Conservation (phyloP, 805 yeast genomes). For the Cyberlindnera mrakii region DNA sequence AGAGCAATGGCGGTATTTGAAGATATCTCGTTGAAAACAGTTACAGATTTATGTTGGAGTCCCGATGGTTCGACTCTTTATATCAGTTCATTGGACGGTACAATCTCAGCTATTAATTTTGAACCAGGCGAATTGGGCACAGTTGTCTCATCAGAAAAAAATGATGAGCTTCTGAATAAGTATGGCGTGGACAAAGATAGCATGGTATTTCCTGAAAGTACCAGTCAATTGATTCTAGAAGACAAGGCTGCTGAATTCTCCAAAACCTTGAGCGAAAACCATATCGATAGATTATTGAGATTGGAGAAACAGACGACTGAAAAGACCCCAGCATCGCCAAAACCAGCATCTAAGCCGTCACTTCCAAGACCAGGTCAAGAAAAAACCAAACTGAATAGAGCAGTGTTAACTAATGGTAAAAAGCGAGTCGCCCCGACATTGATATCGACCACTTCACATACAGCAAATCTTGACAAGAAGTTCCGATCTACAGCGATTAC, state of each 20-base stretch:
- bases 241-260: conserved; percentile 44
- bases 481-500: conserved; percentile 11
- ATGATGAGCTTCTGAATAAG: conserved; percentile 64
- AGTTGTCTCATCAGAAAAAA: conserved; percentile 56
- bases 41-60: conserved; percentile 88
- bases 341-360: conserved; percentile 2
- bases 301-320: conserved; percentile 14
- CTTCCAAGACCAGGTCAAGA: conserved; percentile 17
- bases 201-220: conserved; percentile 80
- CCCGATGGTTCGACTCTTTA: conserved; percentile 73
- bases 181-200: conserved; percentile 88
- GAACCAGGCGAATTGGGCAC: conserved; percentile 58
- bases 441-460: conserved; percentile 39
- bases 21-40: conserved; percentile 68
- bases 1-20: conserved; percentile 77
- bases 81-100: conserved; percentile 79
- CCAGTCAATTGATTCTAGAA: conserved; percentile 70
- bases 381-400: conserved; percentile 31
- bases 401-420: conserved; percentile 68
- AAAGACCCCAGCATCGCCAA: conserved; percentile 4
- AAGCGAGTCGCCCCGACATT: conserved; percentile 70
- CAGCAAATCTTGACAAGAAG: conserved; percentile 12
- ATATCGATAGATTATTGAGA: conserved; percentile 39
- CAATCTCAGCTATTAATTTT: conserved; percentile 63
- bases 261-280: conserved; percentile 25